A percentile compares a stretch with the other conserved stretches of the same genome.
phyloP scores from a whole-genome alignment of 257 asterid genomes.

The Solanum rostratum region DNA sequence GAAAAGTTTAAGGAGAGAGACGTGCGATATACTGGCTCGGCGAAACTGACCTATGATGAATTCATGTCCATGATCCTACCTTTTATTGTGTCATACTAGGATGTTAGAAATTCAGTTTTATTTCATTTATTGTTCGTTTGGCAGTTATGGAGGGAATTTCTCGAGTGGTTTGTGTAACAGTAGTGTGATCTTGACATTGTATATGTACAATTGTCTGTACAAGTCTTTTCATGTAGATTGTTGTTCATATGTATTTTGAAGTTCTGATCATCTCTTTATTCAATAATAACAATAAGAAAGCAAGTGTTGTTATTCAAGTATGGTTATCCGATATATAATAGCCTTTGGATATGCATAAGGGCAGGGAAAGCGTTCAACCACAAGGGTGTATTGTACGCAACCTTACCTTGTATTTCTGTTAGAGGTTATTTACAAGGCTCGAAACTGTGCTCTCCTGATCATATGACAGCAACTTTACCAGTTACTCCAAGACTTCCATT shows the following conservation, averaged over 20 bases:
- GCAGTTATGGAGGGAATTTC: neutral
- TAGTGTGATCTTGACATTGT: neutral
- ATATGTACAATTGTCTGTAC: neutral
- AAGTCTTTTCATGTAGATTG: neutral
- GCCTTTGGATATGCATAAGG: neutral
- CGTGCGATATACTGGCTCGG: conserved; percentile 60
- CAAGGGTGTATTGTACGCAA: too few species aligned
- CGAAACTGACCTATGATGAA: conserved; percentile 51
- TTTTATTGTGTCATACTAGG: conserved; percentile 30
- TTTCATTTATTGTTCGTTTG: neutral
- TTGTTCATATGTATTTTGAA: neutral
- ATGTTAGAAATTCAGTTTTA: neutral
- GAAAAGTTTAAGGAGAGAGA: conserved; percentile 93
- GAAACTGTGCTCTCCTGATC: too few species aligned
- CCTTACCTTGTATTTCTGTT: too few species aligned
- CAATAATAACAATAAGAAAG: neutral
- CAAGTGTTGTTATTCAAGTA: neutral
- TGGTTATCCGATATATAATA: neutral
- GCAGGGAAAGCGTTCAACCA: too few species aligned
- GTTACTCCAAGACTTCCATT: too few species aligned
- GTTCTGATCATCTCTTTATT: neutral
- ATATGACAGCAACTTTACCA: too few species aligned
- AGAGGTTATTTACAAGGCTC: too few species aligned
- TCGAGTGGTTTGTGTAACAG: neutral
- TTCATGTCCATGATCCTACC: conserved; percentile 78